Conservation (phyloP, 768 basidiomycete genomes). For the Jaapia argillacea region DNA sequence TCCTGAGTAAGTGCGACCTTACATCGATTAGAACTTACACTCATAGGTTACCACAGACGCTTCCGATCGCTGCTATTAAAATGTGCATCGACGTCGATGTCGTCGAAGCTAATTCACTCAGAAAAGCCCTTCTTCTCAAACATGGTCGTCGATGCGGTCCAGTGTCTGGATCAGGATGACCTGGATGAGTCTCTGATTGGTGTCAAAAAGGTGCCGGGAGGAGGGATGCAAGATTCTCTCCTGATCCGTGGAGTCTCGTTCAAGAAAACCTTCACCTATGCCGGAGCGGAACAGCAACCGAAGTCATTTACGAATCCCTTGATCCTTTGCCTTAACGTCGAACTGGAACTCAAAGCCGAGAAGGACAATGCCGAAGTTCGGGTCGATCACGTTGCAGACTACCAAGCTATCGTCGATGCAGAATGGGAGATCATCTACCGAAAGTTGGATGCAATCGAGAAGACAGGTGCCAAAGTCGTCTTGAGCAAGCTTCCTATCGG, state of each 20-base stretch:
- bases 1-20: slow-evolving; percentile 58
- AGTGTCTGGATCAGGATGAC: slow-evolving; percentile 85
- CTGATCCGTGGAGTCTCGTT: slow-evolving; percentile 89
- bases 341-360: slow-evolving; percentile 97
- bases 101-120: slow-evolving; percentile 96
- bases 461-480: slow-evolving; percentile 95
- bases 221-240: slow-evolving; percentile 93
- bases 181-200: slow-evolving; percentile 95
- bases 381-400: slow-evolving; percentile 93
- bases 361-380: slow-evolving; percentile 99
- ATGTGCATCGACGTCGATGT: slow-evolving; percentile 99
- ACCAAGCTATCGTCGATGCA: slow-evolving; percentile 98
- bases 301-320: slow-evolving; percentile 85
- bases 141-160: slow-evolving; percentile 98
- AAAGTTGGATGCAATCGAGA: slow-evolving; percentile 91
- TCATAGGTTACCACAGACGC: slow-evolving; percentile 35
- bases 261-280: slow-evolving; percentile 99
- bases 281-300: slow-evolving; percentile 97
- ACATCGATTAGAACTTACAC: not conserved
- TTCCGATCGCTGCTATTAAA: slow-evolving; percentile 93
- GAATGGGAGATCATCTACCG: slow-evolving; percentile 99
- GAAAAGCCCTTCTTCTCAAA: slow-evolving; percentile 98
- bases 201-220: slow-evolving; percentile 95
- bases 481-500: slow-evolving; percentile 97
- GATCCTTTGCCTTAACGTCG: slow-evolving; percentile 91